Percentiles rank a stretch among this genome's conserved stretches.
These are phyloP conservation scores for Blastomyces gilchristii DNA, from an alignment of 2,329 filamentous ascomycete species.

Conservation along the genomic window DNA sequence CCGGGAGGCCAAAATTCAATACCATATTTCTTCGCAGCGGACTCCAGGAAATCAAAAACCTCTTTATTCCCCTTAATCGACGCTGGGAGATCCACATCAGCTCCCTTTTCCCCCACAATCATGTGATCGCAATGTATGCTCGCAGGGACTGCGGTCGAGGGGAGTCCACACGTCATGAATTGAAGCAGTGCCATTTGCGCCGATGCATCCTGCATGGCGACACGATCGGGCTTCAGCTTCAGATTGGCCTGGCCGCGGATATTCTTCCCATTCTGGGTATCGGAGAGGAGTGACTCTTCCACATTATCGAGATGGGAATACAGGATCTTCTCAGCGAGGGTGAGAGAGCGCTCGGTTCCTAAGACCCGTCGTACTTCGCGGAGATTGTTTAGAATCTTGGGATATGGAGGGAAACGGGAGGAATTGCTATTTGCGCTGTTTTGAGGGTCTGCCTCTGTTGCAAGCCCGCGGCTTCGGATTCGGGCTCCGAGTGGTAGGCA, in stretches of 20 bases:
- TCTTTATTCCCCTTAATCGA: slow-evolving; percentile 90
- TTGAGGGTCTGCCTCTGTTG: slow-evolving; percentile 12
- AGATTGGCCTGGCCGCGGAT: slow-evolving; percentile 84
- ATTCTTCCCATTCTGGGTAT: slow-evolving; percentile 71
- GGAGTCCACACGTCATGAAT: slow-evolving; percentile 94
- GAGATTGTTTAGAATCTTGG: slow-evolving; percentile 68
- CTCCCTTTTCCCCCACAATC: slow-evolving; percentile 90
- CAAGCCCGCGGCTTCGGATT: slow-evolving; percentile 12
- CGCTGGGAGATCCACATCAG: slow-evolving; percentile 69
- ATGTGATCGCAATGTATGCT: slow-evolving; percentile 99
- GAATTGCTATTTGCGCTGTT: background rate
- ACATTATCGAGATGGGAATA: slow-evolving; percentile 88
- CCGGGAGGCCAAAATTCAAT: slow-evolving; percentile 95
- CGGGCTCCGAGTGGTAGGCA: slow-evolving; percentile 8
- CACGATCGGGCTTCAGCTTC: slow-evolving; percentile 92
- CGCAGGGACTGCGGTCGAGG: slow-evolving; percentile 81
- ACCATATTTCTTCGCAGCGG: slow-evolving; percentile 78
- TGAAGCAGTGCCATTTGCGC: slow-evolving; percentile 97
- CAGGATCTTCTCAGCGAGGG: slow-evolving; percentile 93
- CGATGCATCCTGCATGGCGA: slow-evolving; percentile 98
- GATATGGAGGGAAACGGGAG: slow-evolving; percentile 63
- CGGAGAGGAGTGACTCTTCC: slow-evolving; percentile 74
- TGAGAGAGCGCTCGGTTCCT: slow-evolving; percentile 54
- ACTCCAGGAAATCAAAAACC: slow-evolving; percentile 95
- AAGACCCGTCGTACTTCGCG: slow-evolving; percentile 65